Conservation (phyloP, 768 basidiomycete genomes). For the Pleurotus cornucopiae region DNA sequence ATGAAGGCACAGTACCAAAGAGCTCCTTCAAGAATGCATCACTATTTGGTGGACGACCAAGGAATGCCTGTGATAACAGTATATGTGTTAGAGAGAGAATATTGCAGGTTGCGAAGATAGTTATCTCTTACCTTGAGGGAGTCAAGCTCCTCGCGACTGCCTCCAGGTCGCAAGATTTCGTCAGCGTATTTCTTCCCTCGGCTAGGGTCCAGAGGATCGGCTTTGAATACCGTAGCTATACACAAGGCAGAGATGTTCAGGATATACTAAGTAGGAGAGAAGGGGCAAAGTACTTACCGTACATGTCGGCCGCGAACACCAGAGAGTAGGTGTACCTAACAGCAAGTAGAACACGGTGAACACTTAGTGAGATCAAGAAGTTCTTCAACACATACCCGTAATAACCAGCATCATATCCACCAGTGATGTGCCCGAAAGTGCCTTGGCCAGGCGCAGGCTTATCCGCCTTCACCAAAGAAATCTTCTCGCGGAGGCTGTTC, state of each 20-base stretch:
- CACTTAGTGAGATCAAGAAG: background rate
- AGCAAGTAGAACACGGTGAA: slow-evolving; percentile 2
- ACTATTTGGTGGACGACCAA: slow-evolving; percentile 70
- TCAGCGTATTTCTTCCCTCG: slow-evolving; percentile 69
- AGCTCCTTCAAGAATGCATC: slow-evolving; percentile 71
- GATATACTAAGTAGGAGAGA: background rate
- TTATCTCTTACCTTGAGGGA: slow-evolving; percentile 57
- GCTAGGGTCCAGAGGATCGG: slow-evolving; percentile 66
- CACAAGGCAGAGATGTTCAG: background rate
- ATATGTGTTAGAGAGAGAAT: background rate
- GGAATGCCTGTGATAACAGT: slow-evolving; percentile 52
- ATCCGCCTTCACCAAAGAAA: slow-evolving; percentile 65
- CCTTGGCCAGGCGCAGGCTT: slow-evolving; percentile 67
- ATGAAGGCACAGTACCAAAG: slow-evolving; percentile 40
- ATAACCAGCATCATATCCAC: slow-evolving; percentile 68
- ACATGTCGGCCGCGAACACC: slow-evolving; percentile 59
- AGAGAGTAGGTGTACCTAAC: slow-evolving; percentile 66
- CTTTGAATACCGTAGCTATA: slow-evolving; percentile 71
- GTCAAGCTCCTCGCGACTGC: slow-evolving; percentile 75
- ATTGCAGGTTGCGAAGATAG: background rate
- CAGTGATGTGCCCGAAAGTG: slow-evolving; percentile 72
- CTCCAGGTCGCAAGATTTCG: slow-evolving; percentile 71
- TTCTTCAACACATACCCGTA: slow-evolving; percentile 43
- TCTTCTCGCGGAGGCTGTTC: slow-evolving; percentile 65
- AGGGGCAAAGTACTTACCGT: slow-evolving; percentile 26